Conservation (phyloP, 768 basidiomycete species). For the Royoungia palumana region DNA sequence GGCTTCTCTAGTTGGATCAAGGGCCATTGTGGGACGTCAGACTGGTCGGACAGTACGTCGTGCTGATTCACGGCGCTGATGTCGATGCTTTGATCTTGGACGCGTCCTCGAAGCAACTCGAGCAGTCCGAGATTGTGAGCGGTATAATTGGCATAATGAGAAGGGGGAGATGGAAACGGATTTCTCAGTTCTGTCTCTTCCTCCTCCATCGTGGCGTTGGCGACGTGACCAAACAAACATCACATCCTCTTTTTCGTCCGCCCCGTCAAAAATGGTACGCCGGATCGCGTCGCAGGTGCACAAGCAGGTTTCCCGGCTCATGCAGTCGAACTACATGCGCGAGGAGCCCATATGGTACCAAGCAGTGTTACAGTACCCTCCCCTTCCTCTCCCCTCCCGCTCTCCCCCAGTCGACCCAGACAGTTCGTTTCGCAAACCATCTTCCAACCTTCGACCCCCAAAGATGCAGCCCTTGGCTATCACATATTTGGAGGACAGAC, state of each 20-base stretch:
- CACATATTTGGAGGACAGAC: conserved; percentile 76
- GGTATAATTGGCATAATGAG: conserved; percentile 78
- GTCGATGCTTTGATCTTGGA: conserved; percentile 35
- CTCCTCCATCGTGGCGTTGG: conserved; percentile 47
- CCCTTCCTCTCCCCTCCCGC: conserved; percentile 78
- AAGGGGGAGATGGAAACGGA: conserved; percentile 87
- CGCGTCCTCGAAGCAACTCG: conserved; percentile 54
- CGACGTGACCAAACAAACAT: background rate
- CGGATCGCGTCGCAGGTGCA: conserved; percentile 86
- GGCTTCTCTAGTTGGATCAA: conserved; percentile 78
- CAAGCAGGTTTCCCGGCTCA: conserved; percentile 77
- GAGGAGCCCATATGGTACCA: conserved; percentile 78
- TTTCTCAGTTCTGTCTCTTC: conserved; percentile 77
- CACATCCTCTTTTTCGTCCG: background rate
- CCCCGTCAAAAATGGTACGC: conserved; percentile 49
- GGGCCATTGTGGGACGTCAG: conserved; percentile 75
- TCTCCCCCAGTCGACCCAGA: conserved; percentile 56
- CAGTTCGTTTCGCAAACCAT: conserved; percentile 16
- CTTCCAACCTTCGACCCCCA: conserved; percentile 31
- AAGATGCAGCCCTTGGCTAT: conserved; percentile 55
- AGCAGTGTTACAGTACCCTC: conserved; percentile 85
- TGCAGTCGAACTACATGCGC: conserved; percentile 60
- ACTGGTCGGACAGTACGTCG: conserved; percentile 64
- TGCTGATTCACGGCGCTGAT: conserved; percentile 49
- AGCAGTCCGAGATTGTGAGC: conserved; percentile 70